Evolutionary conservation across 306 rosid genomes (phyloP).

Genomic region (Fagus crenata): DNA sequence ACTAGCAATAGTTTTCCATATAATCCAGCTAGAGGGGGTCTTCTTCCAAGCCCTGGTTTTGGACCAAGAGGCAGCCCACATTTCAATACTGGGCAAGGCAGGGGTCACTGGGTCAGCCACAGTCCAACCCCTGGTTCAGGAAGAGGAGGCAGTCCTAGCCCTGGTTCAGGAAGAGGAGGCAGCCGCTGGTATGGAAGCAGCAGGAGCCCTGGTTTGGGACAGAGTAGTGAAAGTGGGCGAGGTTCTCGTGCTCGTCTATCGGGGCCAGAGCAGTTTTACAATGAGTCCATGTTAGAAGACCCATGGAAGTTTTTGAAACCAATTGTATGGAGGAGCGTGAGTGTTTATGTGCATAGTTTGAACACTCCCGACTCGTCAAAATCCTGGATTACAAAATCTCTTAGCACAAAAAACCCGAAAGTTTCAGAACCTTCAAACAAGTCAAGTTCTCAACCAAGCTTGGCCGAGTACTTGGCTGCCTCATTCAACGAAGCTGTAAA

Average conservation of each 20-base stretch:
- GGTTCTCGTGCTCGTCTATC: constrained; percentile 45
- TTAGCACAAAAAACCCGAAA: constrained; percentile 36
- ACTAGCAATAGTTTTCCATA: constrained; percentile 33
- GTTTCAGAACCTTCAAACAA: constrained; percentile 40
- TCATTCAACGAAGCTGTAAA: constrained; percentile 57
- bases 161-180: constrained; percentile 56
- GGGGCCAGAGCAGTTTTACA: constrained; percentile 40
- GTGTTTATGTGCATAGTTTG: constrained; percentile 4
- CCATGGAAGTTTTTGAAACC: constrained; percentile 78
- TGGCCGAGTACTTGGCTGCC: constrained; percentile 82
- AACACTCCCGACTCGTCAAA: constrained; percentile 30
- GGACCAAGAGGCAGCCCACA: constrained; percentile 37
- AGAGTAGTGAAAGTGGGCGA: constrained; percentile 47
- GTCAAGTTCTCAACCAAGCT: constrained; percentile 65
- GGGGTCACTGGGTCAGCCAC: constrained; percentile 34
- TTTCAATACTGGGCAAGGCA: constrained; percentile 39
- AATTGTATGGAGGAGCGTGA: constrained; percentile 38
- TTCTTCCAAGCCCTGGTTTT: constrained; percentile 43
- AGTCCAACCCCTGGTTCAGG: constrained; percentile 48
- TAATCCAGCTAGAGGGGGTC: constrained; percentile 35
- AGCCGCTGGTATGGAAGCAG: constrained; percentile 32
- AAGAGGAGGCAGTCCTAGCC: constrained; percentile 42
- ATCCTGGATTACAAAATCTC: constrained; percentile 36
- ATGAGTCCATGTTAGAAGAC: constrained; percentile 82
- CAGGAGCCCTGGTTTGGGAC: constrained; percentile 44